Base-by-base conservation (phyloP, 768 basidiomycete species). In the Cantharellus anzutake region DNA sequence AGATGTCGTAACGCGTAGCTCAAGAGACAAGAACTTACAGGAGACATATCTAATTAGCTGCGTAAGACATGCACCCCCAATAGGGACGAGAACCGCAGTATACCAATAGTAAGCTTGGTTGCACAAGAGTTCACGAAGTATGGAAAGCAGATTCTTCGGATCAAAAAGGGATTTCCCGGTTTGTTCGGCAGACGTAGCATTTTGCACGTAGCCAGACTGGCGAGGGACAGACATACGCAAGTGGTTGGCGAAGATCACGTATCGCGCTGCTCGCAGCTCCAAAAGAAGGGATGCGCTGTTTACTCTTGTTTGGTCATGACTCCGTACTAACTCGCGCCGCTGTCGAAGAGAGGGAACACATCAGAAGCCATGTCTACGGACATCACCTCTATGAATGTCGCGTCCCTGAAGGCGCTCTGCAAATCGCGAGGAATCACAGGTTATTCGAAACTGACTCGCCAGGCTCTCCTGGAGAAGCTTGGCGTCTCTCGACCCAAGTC, bases 11-110 rank as follows among this genome's bases (percentile, higher is more conserved):
- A 56, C 62, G 67, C 41, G 41, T 57, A 37, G 7, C 16, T 44
- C 34, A 11, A 34, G 16, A 44, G 38, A 11, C 40, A 34, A 42
- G 37, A 57, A 71, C 85, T 74, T 65, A 96, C 93, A 98, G 64
- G 87, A 78, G 59, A 96, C 75, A 67, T 82, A 82, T 51, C 73
- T 78, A 64, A 94, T 82, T 65, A 96, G 76, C 58, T 81, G 75
- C 4, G 87, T 89, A 55, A 96, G 77, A 48, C 82, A 58, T 4
- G 79, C 79, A 78, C 96, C 91, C 48, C 81, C 86, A 29, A 85
- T 38, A 35, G 90, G 70, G 29, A 86, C 75, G 4, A 89, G 70
- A 16, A 71, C 64, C 4, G 84, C 82, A 39, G 91, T 71, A 39
- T 68, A 67, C 79, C 81, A 83, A 71, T 86, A 92, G 66, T 82